phyloP scores from a whole-genome alignment of 108 stramenopile genomes.

The Cyclotella choctawhatcheeana region DNA sequence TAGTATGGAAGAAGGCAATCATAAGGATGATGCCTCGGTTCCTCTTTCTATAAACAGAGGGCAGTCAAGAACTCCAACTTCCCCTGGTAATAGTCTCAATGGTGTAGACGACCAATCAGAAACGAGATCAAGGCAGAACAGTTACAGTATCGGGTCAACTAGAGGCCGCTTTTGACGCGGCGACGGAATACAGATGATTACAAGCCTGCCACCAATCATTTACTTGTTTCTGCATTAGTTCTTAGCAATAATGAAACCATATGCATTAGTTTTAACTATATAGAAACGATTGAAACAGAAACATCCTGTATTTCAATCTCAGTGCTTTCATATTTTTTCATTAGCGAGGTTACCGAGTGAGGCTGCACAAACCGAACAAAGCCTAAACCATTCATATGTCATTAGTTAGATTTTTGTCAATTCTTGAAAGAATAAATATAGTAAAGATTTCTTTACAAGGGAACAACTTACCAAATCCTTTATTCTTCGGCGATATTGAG shows the following conservation, averaged over 20 bases:
- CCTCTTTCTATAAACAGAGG: slow-evolving; percentile 31
- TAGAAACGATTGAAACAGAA: slow-evolving; percentile 44
- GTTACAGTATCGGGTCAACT: no score
- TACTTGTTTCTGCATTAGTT: no score
- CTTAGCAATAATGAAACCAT: neutral
- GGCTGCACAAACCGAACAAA: slow-evolving; percentile 72
- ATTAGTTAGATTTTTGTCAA: no score
- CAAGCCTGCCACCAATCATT: no score
- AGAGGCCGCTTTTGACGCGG: no score
- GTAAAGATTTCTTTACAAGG: no score
- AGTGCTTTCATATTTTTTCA: slow-evolving; percentile 58
- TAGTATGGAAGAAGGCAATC: slow-evolving; percentile 25
- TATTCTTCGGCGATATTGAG: slow-evolving; percentile 72
- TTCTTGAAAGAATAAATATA: no score
- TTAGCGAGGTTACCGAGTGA: slow-evolving; percentile 62
- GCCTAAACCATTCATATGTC: no score
- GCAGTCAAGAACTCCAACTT: slow-evolving; percentile 13
- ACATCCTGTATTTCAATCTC: slow-evolving; percentile 89
- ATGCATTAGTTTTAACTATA: neutral
- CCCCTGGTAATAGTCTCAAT: slow-evolving; percentile 27
- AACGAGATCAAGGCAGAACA: no score
- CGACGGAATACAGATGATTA: no score
- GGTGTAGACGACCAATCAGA: slow-evolving; percentile 9
- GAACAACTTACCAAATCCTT: slow-evolving; percentile 76
- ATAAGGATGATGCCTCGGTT: slow-evolving; percentile 29